A percentile compares a stretch with the other conserved stretches of the same genome.
Evolutionary conservation across 2,329 filamentous ascomycete species (phyloP).

Genomic region (Biscogniauxia sp.): DNA sequence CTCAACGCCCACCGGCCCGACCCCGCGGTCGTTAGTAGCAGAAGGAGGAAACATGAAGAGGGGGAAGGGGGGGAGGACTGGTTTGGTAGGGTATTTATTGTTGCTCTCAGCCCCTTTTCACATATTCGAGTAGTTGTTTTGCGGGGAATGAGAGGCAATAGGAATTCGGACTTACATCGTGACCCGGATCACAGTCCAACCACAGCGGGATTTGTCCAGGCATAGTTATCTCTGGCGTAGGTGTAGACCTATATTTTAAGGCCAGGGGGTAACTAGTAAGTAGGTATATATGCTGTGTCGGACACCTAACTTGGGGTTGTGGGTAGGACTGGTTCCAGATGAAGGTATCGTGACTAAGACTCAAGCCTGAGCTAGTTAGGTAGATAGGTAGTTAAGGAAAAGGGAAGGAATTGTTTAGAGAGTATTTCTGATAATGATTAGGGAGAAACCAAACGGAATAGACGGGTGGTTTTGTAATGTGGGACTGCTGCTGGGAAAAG

Average conservation of each 20-base stretch:
- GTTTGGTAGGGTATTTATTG: no score
- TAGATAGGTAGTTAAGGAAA: no score
- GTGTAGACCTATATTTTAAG: background rate
- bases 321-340: no score
- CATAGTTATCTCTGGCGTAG: conserved; percentile 16
- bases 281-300: no score
- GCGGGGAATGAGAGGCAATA: background rate
- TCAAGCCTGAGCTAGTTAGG: no score
- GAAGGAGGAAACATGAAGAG: background rate
- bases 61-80: no score
- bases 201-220: conserved; percentile 49
- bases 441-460: background rate
- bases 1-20: background rate
- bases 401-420: background rate
- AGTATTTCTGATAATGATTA: background rate
- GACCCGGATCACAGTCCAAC: conserved; percentile 62
- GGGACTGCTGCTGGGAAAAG: background rate
- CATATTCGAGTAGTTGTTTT: background rate
- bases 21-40: background rate
- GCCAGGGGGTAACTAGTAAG: no score
- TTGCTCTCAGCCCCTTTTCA: no score
- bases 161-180: conserved; percentile 56
- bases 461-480: background rate
- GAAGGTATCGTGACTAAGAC: no score
- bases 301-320: no score